Conservation (phyloP, 2,329 filamentous ascomycete species). For the Colletotrichum shisoi region DNA sequence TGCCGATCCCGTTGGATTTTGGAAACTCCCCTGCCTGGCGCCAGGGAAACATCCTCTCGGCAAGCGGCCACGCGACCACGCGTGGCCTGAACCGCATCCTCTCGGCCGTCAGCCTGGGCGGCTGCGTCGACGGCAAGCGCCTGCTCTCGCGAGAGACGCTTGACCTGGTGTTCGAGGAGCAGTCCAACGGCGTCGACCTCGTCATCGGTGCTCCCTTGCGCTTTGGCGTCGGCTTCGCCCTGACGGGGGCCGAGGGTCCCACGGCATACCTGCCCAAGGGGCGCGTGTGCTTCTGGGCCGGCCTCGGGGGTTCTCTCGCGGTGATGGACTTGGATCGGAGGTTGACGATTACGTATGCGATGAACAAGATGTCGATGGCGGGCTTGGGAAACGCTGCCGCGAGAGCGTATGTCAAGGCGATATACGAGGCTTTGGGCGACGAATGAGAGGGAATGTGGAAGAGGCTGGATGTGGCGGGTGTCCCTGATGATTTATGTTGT, state of each 20-base stretch:
- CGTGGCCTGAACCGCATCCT: slow-evolving; percentile 47
- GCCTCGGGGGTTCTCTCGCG: slow-evolving; percentile 55
- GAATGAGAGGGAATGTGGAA: neutral
- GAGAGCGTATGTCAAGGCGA: neutral
- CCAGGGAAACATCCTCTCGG: slow-evolving; percentile 51
- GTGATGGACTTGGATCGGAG: slow-evolving; percentile 54
- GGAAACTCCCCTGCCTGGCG: slow-evolving; percentile 48
- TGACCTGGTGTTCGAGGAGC: slow-evolving; percentile 46
- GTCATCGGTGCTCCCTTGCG: slow-evolving; percentile 48
- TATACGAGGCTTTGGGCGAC: neutral
- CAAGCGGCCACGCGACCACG: slow-evolving; percentile 58
- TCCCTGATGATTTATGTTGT: too few relatives aligned
- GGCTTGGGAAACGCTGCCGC: neutral
- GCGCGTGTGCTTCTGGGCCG: slow-evolving; percentile 52
- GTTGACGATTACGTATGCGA: slow-evolving; percentile 55
- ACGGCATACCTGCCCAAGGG: slow-evolving; percentile 47
- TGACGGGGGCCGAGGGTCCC: slow-evolving; percentile 45
- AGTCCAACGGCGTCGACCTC: slow-evolving; percentile 53
- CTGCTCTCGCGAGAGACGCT: too few relatives aligned
- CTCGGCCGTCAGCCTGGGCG: too few relatives aligned
- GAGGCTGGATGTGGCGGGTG: neutral
- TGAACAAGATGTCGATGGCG: slow-evolving; percentile 53
- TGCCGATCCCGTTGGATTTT: slow-evolving; percentile 37
- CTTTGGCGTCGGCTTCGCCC: slow-evolving; percentile 54
- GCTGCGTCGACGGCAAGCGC: too few relatives aligned